Evolutionary conservation across 2,329 filamentous ascomycete genomes (phyloP).

Genomic region (Verticillium nubilum): DNA sequence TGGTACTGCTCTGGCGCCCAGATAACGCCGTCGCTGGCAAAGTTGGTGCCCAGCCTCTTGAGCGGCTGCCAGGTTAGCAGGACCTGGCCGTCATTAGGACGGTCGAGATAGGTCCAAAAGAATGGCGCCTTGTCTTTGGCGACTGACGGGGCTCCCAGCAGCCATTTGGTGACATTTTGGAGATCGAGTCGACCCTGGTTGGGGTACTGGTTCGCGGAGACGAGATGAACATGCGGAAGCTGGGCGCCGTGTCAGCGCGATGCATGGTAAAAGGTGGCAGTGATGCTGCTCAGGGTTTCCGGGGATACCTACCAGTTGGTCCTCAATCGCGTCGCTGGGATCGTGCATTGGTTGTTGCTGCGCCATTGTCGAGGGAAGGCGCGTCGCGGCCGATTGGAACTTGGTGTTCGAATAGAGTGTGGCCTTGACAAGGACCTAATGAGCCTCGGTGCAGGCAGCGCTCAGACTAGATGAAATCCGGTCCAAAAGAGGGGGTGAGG

Average conservation of each 20-base stretch:
- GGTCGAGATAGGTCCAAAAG: slow-evolving; percentile 87
- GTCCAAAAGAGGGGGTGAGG: background rate
- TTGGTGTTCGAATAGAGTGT: background rate
- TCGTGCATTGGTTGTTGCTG: slow-evolving; percentile 5
- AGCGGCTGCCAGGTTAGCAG: slow-evolving; percentile 86
- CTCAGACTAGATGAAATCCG: no score
- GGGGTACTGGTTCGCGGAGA: slow-evolving; percentile 80
- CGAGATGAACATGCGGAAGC: slow-evolving; percentile 84
- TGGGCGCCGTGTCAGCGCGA: slow-evolving; percentile 25
- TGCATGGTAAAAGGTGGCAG: slow-evolving; percentile 3
- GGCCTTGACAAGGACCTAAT: background rate
- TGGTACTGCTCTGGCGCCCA: slow-evolving; percentile 80
- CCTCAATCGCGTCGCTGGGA: slow-evolving; percentile 12
- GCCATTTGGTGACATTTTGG: slow-evolving; percentile 75
- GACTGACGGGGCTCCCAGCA: slow-evolving; percentile 78
- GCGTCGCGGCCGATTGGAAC: background rate
- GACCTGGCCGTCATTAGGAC: slow-evolving; percentile 74
- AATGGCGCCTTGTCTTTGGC: slow-evolving; percentile 81
- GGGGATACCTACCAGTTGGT: slow-evolving; percentile 7
- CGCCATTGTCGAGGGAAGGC: slow-evolving; percentile 9
- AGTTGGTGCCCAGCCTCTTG: slow-evolving; percentile 63
- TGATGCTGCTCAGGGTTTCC: slow-evolving; percentile 1
- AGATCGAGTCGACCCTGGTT: slow-evolving; percentile 64
- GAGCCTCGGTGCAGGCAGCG: background rate
- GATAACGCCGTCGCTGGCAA: slow-evolving; percentile 86